A percentile compares a stretch with the other conserved stretches of the same genome.
These are phyloP conservation scores for Xerocomus alliaceus DNA, from an alignment of 1,284 basidiomycete genomes.

Conservation along the genomic window DNA sequence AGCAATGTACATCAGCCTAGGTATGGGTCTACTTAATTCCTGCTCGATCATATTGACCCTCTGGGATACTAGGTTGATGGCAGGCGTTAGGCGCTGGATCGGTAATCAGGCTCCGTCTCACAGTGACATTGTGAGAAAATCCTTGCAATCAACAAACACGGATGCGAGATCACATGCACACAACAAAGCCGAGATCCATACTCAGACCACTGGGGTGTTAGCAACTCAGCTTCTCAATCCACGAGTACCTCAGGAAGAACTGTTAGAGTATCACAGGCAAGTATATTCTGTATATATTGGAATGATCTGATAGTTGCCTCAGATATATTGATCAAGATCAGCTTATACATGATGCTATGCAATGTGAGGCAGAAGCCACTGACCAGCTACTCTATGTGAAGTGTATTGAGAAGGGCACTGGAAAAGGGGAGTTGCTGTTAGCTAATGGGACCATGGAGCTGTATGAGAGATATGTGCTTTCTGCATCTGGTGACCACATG, in stretches of 20 bases:
- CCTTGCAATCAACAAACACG: constrained; percentile 22
- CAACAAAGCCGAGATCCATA: constrained; percentile 43
- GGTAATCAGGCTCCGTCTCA: constrained; percentile 53
- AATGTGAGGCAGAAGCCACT: constrained; percentile 55
- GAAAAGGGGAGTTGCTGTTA: constrained; percentile 19
- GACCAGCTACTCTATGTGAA: constrained; percentile 62
- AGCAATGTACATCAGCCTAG: constrained; percentile 49
- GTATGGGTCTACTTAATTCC: constrained; percentile 14
- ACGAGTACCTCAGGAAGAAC: constrained; percentile 66
- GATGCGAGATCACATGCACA: constrained; percentile 35
- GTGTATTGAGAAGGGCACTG: constrained; percentile 53
- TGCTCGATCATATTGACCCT: background rate
- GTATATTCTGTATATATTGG: constrained; percentile 22
- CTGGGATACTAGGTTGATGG: constrained; percentile 59
- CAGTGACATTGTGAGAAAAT: constrained; percentile 43
- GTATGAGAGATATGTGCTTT: constrained; percentile 33
- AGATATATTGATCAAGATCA: constrained; percentile 79
- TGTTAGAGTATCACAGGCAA: constrained; percentile 81
- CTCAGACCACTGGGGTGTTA: constrained; percentile 69
- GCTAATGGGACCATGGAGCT: constrained; percentile 23
- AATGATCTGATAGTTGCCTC: constrained; percentile 4
- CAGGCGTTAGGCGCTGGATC: constrained; percentile 77
- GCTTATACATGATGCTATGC: constrained; percentile 64
- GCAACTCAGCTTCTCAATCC: constrained; percentile 72
- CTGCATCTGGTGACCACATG: constrained; percentile 15